Evolutionary conservation across 305 asterid species (phyloP).

Genomic region (Ilex paraguariensis): DNA sequence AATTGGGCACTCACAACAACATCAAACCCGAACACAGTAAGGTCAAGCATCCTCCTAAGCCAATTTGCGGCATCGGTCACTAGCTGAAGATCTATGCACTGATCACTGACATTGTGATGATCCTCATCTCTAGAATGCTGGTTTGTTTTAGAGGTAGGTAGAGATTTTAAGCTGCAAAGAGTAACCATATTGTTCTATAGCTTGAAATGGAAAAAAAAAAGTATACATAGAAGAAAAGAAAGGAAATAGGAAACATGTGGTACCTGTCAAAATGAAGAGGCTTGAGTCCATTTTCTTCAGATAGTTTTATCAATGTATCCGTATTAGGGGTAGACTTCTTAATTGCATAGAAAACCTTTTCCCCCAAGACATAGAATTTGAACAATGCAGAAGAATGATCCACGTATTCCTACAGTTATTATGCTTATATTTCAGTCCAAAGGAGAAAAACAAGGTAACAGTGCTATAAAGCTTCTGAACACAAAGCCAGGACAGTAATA

Average conservation of each 20-base stretch:
- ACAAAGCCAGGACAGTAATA: too few relatives aligned
- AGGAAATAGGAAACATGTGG: slow-evolving; percentile 12
- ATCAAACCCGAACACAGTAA: slow-evolving; percentile 90
- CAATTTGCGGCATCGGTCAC: slow-evolving; percentile 72
- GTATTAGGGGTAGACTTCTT: slow-evolving; percentile 92
- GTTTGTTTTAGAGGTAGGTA: slow-evolving; percentile 58
- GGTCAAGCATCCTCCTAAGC: slow-evolving; percentile 69
- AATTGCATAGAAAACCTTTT: slow-evolving; percentile 63
- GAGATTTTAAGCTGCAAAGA: slow-evolving; percentile 76
- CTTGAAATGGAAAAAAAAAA: neutral
- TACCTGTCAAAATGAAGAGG: slow-evolving; percentile 93
- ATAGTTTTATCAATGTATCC: slow-evolving; percentile 51
- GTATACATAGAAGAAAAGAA: neutral
- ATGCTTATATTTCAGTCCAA: slow-evolving; percentile 10
- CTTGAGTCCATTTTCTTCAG: slow-evolving; percentile 46
- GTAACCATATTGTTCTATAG: neutral
- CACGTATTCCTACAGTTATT: slow-evolving; percentile 77
- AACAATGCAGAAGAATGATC: slow-evolving; percentile 83
- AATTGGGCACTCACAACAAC: slow-evolving; percentile 62
- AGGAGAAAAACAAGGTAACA: slow-evolving; percentile 11
- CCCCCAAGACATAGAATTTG: slow-evolving; percentile 88
- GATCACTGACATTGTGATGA: slow-evolving; percentile 22
- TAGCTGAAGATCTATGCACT: slow-evolving; percentile 63
- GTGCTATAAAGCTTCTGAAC: too few relatives aligned
- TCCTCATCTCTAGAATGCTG: slow-evolving; percentile 11